Evolutionary conservation across 805 yeast species (phyloP).

Genomic region (Metschnikowia gruessii): DNA sequence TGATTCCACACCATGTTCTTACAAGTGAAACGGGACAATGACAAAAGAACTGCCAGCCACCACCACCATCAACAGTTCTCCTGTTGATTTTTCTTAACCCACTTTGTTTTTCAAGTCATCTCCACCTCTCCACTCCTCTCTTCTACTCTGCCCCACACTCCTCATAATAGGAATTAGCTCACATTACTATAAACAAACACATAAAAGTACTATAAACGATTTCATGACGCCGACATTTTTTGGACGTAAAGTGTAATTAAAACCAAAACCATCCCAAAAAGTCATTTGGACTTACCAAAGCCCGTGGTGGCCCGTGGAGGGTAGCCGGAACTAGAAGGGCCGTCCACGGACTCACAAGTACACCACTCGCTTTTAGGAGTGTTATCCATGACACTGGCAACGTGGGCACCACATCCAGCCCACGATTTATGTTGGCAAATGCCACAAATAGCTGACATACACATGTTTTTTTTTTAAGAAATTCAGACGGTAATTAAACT

Average conservation of each 20-base stretch:
- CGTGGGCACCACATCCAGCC: constrained; percentile 64
- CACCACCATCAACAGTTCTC: no score
- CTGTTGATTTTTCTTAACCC: no score
- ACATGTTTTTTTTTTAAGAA: constrained; percentile 22
- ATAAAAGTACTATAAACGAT: neutral
- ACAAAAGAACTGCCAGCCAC: no score
- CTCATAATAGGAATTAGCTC: neutral
- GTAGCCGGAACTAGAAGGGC: constrained; percentile 35
- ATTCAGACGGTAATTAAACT: neutral
- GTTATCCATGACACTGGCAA: constrained; percentile 50
- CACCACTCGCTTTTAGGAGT: constrained; percentile 52
- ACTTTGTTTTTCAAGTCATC: no score
- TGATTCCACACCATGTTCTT: no score
- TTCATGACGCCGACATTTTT: neutral
- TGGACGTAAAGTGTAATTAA: no score
- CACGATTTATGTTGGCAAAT: constrained; percentile 53
- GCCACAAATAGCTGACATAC: constrained; percentile 37
- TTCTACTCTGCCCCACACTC: neutral
- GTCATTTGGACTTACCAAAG: constrained; percentile 30
- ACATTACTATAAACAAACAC: neutral
- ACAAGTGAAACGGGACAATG: no score
- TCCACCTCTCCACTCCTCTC: no score
- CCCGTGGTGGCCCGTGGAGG: constrained; percentile 70
- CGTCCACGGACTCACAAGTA: constrained; percentile 48
- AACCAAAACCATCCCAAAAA: no score